phyloP scores from a whole-genome alignment of 495 filamentous ascomycete species.

The Xylaria longipes region DNA sequence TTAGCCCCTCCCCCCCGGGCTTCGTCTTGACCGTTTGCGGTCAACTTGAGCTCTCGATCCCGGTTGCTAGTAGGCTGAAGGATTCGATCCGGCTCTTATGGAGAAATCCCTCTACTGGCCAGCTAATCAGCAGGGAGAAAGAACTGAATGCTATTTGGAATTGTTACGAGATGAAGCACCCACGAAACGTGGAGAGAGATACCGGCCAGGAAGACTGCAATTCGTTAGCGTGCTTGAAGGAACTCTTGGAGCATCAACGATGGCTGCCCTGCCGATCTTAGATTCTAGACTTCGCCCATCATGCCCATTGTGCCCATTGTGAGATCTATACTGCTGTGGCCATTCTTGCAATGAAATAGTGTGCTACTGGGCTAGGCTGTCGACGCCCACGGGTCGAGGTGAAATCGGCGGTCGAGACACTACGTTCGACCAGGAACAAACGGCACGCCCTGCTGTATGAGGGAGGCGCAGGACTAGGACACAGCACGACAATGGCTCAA shows the following conservation, averaged over 20 bases:
- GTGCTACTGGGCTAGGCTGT: not conserved
- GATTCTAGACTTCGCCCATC: slow-evolving; percentile 18
- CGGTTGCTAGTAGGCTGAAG: slow-evolving; percentile 19
- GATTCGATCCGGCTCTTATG: slow-evolving; percentile 22
- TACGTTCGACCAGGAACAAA: not conserved
- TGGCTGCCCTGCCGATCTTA: slow-evolving; percentile 23
- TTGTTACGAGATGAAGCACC: slow-evolving; percentile 21
- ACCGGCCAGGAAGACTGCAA: slow-evolving; percentile 14
- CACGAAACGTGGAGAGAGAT: slow-evolving; percentile 26
- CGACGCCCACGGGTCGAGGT: not conserved
- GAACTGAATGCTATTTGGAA: slow-evolving; percentile 21
- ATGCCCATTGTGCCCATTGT: not conserved
- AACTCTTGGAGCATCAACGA: not conserved
- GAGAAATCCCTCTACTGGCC: slow-evolving; percentile 9
- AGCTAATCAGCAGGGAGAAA: slow-evolving; percentile 17
- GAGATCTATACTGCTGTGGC: not conserved
- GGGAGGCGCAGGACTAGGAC: slow-evolving; percentile 16
- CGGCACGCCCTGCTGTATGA: not conserved
- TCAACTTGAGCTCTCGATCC: slow-evolving; percentile 16
- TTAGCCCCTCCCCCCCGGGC: not conserved
- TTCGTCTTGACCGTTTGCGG: slow-evolving; percentile 12
- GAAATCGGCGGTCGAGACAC: not conserved
- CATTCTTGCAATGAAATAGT: slow-evolving; percentile 1
- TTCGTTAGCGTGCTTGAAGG: slow-evolving; percentile 10
- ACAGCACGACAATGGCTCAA: slow-evolving; percentile 12